Conservation (phyloP, 257 asterid species). For the Echites panduratus region DNA sequence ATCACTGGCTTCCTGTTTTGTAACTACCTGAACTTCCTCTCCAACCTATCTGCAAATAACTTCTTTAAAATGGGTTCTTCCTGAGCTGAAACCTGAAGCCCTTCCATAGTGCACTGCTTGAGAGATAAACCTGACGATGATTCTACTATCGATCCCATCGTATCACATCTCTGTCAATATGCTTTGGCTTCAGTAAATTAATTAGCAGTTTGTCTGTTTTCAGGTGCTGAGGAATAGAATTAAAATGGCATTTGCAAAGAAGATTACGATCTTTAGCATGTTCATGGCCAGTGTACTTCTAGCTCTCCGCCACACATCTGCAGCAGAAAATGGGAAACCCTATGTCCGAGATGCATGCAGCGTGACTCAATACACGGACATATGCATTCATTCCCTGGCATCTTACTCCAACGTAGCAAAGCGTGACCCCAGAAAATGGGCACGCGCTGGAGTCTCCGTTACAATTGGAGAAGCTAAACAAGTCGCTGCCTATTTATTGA, state of each 20-base stretch:
- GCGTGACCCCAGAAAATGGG: conserved; percentile 52
- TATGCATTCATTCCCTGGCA: conserved; percentile 46
- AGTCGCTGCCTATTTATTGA: conserved; percentile 22
- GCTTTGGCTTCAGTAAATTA: neutral
- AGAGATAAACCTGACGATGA: neutral
- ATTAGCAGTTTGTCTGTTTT: neutral
- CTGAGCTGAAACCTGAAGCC: neutral
- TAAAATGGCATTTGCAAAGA: conserved; percentile 13
- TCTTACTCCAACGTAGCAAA: conserved; percentile 46
- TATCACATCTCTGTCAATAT: neutral
- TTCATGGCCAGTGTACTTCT: conserved; percentile 22
- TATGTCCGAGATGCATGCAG: conserved; percentile 56
- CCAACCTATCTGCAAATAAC: neutral
- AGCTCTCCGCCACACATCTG: neutral
- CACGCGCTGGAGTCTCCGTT: conserved; percentile 68
- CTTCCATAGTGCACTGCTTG: conserved; percentile 6
- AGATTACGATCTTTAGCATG: neutral
- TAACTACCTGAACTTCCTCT: conserved; percentile 18
- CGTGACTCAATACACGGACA: conserved; percentile 45
- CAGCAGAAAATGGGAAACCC: conserved; percentile 10
- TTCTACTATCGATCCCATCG: neutral
- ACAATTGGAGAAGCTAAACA: conserved; percentile 48
- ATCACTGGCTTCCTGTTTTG: conserved; percentile 47
- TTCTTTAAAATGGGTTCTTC: conserved; percentile 17
- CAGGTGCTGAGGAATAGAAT: neutral